Percentiles rank a stretch among this genome's conserved stretches.
Conservation (phyloP, 1,284 basidiomycete genomes). For the Boletellus sp. region DNA sequence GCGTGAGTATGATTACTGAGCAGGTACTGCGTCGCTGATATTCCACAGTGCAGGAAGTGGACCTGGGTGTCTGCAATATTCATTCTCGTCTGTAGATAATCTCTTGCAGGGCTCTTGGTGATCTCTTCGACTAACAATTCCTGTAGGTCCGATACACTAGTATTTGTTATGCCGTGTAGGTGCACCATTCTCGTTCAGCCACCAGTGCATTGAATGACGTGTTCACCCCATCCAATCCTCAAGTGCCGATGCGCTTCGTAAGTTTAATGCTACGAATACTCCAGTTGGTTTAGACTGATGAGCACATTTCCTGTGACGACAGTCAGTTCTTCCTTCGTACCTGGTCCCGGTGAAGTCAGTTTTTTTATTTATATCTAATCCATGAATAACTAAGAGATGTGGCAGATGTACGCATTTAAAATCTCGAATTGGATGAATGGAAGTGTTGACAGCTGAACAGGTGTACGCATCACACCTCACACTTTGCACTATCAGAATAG, state of each 20-base stretch:
- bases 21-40: neutral
- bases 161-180: neutral
- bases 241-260: constrained; percentile 6
- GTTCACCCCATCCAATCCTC: no score
- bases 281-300: neutral
- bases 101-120: neutral
- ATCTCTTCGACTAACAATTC: neutral
- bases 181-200: neutral
- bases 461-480: constrained; percentile 6
- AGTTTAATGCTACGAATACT: neutral
- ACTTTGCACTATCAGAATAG: no score
- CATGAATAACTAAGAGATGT: neutral
- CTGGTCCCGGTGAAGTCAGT: constrained; percentile 2
- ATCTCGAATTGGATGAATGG: neutral
- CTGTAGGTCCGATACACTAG: neutral
- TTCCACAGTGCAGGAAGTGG: neutral
- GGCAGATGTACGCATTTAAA: neutral
- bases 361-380: neutral
- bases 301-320: neutral
- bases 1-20: neutral
- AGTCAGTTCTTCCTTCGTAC: constrained; percentile 4
- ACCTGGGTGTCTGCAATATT: neutral
- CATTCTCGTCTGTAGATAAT: neutral
- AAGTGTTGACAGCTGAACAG: constrained; percentile 1
- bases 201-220: no score